Evolutionary conservation across 176 grass and related monocot genomes (phyloP).

Genomic region (Aegilops longissima): DNA sequence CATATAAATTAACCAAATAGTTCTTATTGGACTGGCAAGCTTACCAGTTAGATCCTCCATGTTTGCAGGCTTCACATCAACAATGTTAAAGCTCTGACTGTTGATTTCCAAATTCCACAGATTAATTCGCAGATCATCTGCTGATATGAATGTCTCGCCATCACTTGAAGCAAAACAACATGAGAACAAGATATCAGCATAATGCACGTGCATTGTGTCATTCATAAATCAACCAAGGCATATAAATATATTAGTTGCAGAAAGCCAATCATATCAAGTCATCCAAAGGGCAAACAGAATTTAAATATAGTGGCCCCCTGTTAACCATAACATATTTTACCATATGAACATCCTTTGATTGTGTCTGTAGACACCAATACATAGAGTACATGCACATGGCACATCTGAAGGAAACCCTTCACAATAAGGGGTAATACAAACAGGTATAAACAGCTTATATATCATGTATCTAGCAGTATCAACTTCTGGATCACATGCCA

Average conservation of each 20-base stretch:
- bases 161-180: constrained; percentile 49
- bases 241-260: constrained; percentile 4
- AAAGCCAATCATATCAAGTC: constrained; percentile 7
- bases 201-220: background rate
- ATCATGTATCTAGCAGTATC: background rate
- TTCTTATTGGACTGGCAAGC: background rate
- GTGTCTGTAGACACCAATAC: background rate
- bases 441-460: background rate
- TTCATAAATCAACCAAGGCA: constrained; percentile 13
- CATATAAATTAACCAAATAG: constrained; percentile 9
- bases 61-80: constrained; percentile 87
- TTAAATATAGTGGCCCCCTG: background rate
- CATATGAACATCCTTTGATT: background rate
- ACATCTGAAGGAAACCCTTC: background rate
- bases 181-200: constrained; percentile 33
- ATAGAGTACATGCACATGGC: background rate
- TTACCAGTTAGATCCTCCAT: constrained; percentile 94
- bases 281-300: background rate
- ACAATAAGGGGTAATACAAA: background rate
- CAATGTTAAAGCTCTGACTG: constrained; percentile 90
- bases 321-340: background rate
- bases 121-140: constrained; percentile 88
- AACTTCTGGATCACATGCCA: constrained; percentile 1
- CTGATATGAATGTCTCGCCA: constrained; percentile 85
- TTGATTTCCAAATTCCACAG: constrained; percentile 90